These are phyloP conservation scores for Leptographium procerum DNA, from an alignment of 2,329 filamentous ascomycete genomes.

Conservation along the genomic window DNA sequence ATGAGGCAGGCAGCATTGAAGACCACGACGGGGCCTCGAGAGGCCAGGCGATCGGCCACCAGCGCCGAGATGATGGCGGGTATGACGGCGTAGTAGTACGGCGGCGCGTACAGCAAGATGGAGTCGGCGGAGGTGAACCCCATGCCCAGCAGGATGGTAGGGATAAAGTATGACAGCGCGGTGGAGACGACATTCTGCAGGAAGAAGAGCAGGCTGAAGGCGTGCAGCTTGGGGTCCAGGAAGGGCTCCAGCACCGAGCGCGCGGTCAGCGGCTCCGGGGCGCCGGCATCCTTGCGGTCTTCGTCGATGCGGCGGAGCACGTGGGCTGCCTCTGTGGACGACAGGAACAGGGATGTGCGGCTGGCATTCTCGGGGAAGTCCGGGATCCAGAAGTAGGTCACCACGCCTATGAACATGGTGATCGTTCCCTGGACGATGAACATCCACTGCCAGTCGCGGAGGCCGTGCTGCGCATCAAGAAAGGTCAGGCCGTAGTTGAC, in stretches of 20 bases:
- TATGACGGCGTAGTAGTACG: conserved; percentile 53
- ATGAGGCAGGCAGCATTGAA: conserved; percentile 42
- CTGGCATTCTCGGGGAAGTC: conserved; percentile 50
- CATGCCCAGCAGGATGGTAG: conserved; percentile 59
- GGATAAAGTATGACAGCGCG: conserved; percentile 66
- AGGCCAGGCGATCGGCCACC: conserved; percentile 52
- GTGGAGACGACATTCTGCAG: conserved; percentile 62
- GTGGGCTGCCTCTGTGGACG: conserved; percentile 34
- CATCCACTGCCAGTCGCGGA: conserved; percentile 1
- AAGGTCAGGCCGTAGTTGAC: neutral
- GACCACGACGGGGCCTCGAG: conserved; percentile 54
- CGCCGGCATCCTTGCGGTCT: conserved; percentile 45
- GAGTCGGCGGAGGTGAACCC: conserved; percentile 51
- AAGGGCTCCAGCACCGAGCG: conserved; percentile 33
- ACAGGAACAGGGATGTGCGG: conserved; percentile 40
- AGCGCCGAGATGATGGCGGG: conserved; percentile 49
- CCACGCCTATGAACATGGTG: conserved; percentile 25
- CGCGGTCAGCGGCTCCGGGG: conserved; percentile 37
- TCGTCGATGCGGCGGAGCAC: conserved; percentile 39
- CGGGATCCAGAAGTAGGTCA: conserved; percentile 45
- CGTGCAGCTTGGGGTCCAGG: conserved; percentile 47
- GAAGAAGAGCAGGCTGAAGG: conserved; percentile 47
- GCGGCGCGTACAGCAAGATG: conserved; percentile 61
- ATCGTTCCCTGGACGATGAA: neutral
- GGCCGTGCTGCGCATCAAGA: neutral